Evolutionary conservation across 371 early-diverging fungal species (phyloP), one percentile per base, ranked within the genome.

Genomic region (Nematocida ironsii): DNA sequence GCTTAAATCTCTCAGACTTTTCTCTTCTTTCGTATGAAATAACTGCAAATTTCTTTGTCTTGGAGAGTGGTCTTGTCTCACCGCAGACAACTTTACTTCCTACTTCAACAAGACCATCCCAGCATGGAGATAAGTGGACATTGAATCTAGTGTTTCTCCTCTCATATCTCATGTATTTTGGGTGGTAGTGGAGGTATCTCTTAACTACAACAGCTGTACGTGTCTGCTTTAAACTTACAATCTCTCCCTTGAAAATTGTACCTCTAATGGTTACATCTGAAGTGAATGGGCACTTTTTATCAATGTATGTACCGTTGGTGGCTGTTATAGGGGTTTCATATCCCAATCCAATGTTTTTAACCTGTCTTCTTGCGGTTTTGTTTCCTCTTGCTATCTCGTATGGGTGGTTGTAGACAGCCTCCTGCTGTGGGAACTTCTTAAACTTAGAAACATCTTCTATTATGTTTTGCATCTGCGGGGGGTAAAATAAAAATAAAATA

Each of bases 281-380:
- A 84, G 95, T 94, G 93, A 96, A 99, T 85, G 99, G 99, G 91
- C 99, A 99, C 92, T 99, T 99, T 91, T 96, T 97, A 90, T 98
- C 99, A 82, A 98, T 93, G 91, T 98, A 99, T 23, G 85, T 85
- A n/a, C 90, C 90, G 76, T 91, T 91, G 87, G 93, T 93, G 85
- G 98, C 99, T 87, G 95, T 96, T 88, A 91, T 90, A 85, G 99
- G 99, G 88, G 96, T 96, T 91, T 95, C 94, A 92, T 94, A 95
- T 83, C 98, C 98, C 82, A 94, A 91, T 89, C 97, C 97, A 84
- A 97, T 93, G 85, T 95, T 94, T 90, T 94, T 94, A 92, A 91
- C 92, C 94, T 94, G 95, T 85, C 93, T 68, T 72, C 78, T 85
- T 60, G 90, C 81, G 74, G 61, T 86, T 89, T 89, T 90, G 90